phyloP scores from a whole-genome alignment of 208 protist species.

The Trypanosoma rangeli region DNA sequence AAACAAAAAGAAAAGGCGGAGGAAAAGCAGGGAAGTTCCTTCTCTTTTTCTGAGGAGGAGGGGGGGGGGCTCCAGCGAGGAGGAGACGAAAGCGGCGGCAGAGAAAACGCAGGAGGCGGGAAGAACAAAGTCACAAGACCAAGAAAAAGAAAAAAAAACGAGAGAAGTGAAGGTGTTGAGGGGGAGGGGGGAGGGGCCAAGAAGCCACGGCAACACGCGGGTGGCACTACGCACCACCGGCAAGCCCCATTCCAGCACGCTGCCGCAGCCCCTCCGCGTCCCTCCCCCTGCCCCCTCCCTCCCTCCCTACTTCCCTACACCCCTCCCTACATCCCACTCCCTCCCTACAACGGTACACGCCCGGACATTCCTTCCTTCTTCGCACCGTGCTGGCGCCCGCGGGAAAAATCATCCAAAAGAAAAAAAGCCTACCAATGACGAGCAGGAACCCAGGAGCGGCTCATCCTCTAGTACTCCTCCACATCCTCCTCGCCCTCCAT shows the following conservation, averaged over 20 bases:
- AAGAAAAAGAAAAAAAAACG: background rate
- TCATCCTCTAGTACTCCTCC: conserved; percentile 49
- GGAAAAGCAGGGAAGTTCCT: conserved; percentile 3
- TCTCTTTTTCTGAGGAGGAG: no score
- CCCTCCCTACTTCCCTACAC: background rate
- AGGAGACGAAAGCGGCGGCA: conserved; percentile 9
- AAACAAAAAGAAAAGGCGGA: background rate
- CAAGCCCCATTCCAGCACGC: background rate
- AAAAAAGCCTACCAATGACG: background rate
- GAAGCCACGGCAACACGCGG: no score
- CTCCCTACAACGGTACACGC: background rate
- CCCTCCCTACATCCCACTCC: background rate
- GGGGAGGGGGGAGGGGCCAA: no score
- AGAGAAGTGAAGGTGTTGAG: background rate
- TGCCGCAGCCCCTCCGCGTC: background rate
- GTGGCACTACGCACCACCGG: background rate
- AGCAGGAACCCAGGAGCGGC: background rate
- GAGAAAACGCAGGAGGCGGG: background rate
- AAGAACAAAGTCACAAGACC: background rate
- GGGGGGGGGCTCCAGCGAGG: no score
- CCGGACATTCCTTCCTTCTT: background rate
- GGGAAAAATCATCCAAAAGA: background rate
- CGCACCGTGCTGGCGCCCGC: background rate
- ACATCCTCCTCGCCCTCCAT: conserved; percentile 85
- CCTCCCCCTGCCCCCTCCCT: background rate